phyloP scores from a whole-genome alignment of 345 rosid species.

The Eutrema japonicum region DNA sequence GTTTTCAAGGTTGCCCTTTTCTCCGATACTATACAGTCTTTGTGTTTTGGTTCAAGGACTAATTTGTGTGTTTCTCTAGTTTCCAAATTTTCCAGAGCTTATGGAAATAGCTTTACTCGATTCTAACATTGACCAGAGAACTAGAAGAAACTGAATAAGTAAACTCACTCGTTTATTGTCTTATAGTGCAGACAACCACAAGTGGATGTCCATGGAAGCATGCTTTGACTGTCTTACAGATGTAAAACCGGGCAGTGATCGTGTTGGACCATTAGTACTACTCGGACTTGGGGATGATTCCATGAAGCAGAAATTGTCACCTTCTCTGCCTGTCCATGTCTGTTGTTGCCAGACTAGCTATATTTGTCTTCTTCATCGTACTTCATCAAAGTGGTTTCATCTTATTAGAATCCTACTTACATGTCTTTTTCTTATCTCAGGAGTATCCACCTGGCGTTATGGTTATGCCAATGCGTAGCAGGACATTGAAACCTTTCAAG shows the following conservation, averaged over 20 bases:
- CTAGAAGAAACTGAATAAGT: neutral
- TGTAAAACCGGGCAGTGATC: conserved; percentile 62
- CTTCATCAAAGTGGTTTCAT: neutral
- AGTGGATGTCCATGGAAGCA: conserved; percentile 68
- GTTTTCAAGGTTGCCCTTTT: conserved; percentile 52
- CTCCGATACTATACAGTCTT: neutral
- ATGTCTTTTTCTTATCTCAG: conserved; percentile 49
- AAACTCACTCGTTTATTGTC: neutral
- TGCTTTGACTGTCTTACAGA: conserved; percentile 59
- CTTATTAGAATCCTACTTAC: conserved; percentile 12
- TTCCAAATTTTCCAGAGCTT: neutral
- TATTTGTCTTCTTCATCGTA: neutral
- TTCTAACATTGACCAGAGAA: neutral
- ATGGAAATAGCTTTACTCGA: neutral
- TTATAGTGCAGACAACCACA: conserved; percentile 55
- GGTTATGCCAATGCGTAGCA: conserved; percentile 78
- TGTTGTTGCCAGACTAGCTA: conserved; percentile 13
- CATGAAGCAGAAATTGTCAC: conserved; percentile 45
- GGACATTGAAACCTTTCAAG: conserved; percentile 70
- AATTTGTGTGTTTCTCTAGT: neutral
- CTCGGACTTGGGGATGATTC: conserved; percentile 59
- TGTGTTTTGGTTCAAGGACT: neutral
- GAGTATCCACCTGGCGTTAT: conserved; percentile 91
- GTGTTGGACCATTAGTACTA: conserved; percentile 64
- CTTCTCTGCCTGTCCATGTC: conserved; percentile 68